phyloP scores from a whole-genome alignment of 495 filamentous ascomycete species.

The Aspergillus ellipticus region DNA sequence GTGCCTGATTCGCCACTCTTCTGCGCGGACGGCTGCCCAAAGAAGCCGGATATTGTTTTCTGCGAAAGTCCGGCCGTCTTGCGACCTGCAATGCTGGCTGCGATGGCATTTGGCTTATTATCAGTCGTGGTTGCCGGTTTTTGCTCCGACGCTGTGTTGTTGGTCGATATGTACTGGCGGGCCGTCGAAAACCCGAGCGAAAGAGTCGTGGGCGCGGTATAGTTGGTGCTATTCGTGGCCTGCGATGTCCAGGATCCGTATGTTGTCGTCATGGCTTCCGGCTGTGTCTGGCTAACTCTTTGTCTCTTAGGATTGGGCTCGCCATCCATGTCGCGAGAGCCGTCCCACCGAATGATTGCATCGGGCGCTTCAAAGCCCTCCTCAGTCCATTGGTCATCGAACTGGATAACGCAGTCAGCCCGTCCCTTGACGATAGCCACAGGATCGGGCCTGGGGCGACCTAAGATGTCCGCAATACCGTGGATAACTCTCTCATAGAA shows the following conservation, averaged over 20 bases:
- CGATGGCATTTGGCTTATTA: slow-evolving; percentile 20
- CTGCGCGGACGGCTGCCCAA: slow-evolving; percentile 21
- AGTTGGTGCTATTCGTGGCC: slow-evolving; percentile 29
- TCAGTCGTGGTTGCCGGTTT: slow-evolving; percentile 1
- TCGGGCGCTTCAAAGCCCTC: slow-evolving; percentile 51
- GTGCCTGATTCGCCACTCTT: slow-evolving; percentile 11
- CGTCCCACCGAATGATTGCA: slow-evolving; percentile 34
- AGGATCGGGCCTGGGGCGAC: slow-evolving; percentile 49
- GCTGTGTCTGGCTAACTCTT: slow-evolving; percentile 26
- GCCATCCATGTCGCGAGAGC: slow-evolving; percentile 18
- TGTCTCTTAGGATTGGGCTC: slow-evolving; percentile 35
- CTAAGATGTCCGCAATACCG: slow-evolving; percentile 60
- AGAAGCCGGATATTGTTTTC: slow-evolving; percentile 39
- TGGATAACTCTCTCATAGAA: slow-evolving; percentile 53
- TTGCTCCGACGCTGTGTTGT: slow-evolving; percentile 8
- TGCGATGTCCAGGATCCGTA: slow-evolving; percentile 23
- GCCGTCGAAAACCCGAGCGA: slow-evolving; percentile 40
- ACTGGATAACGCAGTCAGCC: slow-evolving; percentile 42
- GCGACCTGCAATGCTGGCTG: neutral
- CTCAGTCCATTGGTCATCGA: slow-evolving; percentile 63
- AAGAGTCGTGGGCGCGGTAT: slow-evolving; percentile 34
- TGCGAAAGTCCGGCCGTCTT: slow-evolving; percentile 19
- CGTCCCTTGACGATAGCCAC: slow-evolving; percentile 45
- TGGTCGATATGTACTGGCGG: slow-evolving; percentile 37
- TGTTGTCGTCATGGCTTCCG: slow-evolving; percentile 19